These are phyloP conservation scores for Ophiostoma populinum DNA, from an alignment of 2,329 filamentous ascomycete genomes.

Conservation along the genomic window DNA sequence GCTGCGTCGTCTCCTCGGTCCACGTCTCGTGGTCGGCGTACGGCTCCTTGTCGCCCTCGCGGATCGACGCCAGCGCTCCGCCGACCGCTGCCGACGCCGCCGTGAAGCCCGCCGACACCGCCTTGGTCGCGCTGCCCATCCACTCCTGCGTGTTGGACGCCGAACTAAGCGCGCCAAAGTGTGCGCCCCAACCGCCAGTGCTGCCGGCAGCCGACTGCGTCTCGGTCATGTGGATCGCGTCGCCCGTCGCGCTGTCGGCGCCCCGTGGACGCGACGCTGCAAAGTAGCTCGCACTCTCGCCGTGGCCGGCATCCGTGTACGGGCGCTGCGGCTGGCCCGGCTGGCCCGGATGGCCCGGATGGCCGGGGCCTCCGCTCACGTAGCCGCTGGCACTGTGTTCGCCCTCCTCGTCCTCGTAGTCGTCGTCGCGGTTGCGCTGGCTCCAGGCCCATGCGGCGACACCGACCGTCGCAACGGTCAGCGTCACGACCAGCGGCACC, in stretches of 20 bases:
- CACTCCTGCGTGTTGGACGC: conserved; percentile 80
- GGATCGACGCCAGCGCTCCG: conserved; percentile 64
- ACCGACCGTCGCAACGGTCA: conserved; percentile 73
- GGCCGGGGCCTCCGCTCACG: not conserved
- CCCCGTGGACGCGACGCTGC: conserved; percentile 14
- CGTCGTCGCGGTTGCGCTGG: conserved; percentile 60
- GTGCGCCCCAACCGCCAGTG: conserved; percentile 46
- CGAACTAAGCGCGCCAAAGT: conserved; percentile 64
- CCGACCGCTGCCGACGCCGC: conserved; percentile 71
- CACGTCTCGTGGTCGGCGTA: conserved; percentile 79
- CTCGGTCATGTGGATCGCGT: conserved; percentile 7
- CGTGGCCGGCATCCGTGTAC: conserved; percentile 32
- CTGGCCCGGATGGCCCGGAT: conserved; percentile 9
- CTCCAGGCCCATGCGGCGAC: conserved; percentile 89
- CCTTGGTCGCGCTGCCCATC: conserved; percentile 66
- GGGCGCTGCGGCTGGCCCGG: not conserved
- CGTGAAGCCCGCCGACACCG: conserved; percentile 63
- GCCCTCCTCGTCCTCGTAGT: conserved; percentile 44
- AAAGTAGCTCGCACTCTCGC: conserved; percentile 33
- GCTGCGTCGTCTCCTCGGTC: conserved; percentile 74
- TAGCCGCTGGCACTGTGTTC: conserved; percentile 20
- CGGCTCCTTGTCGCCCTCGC: conserved; percentile 65
- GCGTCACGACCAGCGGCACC: conserved; percentile 73
- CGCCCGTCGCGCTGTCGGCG: conserved; percentile 14
- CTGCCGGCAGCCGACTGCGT: conserved; percentile 22